Evolutionary conservation across 495 filamentous ascomycete genomes (phyloP), one percentile per base, ranked within the genome.

Genomic region (Friedmanniomyces endolithicus): DNA sequence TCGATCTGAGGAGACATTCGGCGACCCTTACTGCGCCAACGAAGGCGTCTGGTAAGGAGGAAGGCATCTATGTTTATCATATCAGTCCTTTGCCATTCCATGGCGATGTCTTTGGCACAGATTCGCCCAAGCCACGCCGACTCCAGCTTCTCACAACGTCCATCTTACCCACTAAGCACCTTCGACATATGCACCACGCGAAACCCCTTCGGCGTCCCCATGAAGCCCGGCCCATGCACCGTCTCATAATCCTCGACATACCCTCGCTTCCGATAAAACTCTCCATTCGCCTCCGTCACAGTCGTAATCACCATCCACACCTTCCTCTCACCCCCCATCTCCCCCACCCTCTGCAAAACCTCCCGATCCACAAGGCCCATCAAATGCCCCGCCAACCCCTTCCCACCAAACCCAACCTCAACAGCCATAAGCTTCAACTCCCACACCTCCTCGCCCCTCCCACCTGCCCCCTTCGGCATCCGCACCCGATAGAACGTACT

Each of bases 131-230:
- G 14, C 37, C 12, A 41, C 12, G 14, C 37, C 12, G 6, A 41
- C 37, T 4, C 14, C 17, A 41, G 37, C 37, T 16, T 6, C 12
- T 16, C 37, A 41, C 14, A 4, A 2, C 37, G 6, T 14, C 14
- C 17, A 6, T 14, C 14, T 14, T 41, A 41, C 14, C 37, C 37
- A n/a, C 16, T 14, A 41, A 41, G 37, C 22, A 35, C 44, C 48
- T 56, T 60, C 8, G 27, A 40, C 53, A 61, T 57, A 54, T 61
- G 59, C 23, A 49, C 39, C 12, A 61, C 59, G 0, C 14, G 11
- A 48, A 61, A 61, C 39, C 59, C 59, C 11, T 14, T 45, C 37
- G 23, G 12, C 48, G 48, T 56, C 20, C 59, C 59, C 41, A 57
- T 11, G n/a, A 25, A 24, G 6, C 55, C 59, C 33, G 11, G 12